Percentiles rank a stretch among this genome's conserved stretches.
Evolutionary conservation across 148 eudicot genomes (phyloP).

Genomic region (Persicaria tinctoria): DNA sequence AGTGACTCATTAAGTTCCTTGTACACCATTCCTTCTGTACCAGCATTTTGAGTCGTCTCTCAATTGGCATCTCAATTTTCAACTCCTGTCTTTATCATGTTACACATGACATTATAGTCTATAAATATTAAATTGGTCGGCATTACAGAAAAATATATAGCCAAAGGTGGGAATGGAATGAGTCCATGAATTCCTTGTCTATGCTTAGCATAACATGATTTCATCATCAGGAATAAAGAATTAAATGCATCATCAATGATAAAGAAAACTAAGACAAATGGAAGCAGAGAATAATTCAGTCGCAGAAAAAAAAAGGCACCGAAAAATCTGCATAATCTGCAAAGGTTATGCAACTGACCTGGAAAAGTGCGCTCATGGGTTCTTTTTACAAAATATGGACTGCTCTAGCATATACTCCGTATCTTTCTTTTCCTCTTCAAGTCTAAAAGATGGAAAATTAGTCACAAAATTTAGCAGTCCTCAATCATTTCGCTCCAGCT

Average conservation of each 20-base stretch:
- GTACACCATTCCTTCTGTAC: neutral
- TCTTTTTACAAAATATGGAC: neutral
- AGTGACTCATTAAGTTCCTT: constrained; percentile 7
- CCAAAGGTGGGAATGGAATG: neutral
- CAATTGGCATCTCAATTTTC: neutral
- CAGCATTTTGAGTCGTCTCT: neutral
- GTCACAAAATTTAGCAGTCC: too few relatives aligned
- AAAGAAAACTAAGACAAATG: neutral
- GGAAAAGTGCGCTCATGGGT: neutral
- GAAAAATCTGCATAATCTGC: neutral
- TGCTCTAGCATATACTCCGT: neutral
- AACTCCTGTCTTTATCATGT: constrained; percentile 4
- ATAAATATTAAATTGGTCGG: neutral
- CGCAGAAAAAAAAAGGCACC: neutral
- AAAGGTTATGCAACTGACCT: neutral
- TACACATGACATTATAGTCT: neutral
- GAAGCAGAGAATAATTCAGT: neutral
- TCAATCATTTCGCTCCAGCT: too few relatives aligned
- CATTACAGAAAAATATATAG: neutral
- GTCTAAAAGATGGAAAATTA: neutral
- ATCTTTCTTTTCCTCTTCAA: neutral
- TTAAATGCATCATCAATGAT: neutral
- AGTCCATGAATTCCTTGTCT: neutral
- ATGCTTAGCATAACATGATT: neutral
- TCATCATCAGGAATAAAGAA: neutral